phyloP scores from a whole-genome alignment of 495 filamentous ascomycete species.

The Extremus antarcticus region DNA sequence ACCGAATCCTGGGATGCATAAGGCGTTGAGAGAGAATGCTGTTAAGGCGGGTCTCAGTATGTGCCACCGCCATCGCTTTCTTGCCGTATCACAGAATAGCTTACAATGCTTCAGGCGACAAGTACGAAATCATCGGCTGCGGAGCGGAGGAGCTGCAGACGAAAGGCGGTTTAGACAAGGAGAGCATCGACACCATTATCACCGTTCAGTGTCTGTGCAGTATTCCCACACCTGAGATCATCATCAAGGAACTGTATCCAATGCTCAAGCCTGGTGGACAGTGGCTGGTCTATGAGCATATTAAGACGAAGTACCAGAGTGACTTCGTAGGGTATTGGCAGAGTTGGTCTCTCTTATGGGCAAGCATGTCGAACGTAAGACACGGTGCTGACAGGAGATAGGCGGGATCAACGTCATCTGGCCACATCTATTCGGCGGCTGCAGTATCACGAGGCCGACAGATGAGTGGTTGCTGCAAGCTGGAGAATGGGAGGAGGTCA shows the following conservation, averaged over 20 bases:
- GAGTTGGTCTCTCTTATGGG: constrained; percentile 3
- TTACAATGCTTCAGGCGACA: constrained; percentile 23
- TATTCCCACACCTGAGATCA: constrained; percentile 50
- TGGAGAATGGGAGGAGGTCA: constrained; percentile 19
- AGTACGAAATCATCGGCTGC: constrained; percentile 54
- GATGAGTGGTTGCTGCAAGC: constrained; percentile 19
- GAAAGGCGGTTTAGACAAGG: constrained; percentile 37
- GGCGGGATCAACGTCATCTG: constrained; percentile 15
- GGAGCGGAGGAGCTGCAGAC: constrained; percentile 46
- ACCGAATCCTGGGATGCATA: constrained; percentile 50
- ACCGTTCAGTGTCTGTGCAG: constrained; percentile 62
- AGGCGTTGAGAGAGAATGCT: constrained; percentile 36
- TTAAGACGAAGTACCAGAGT: constrained; percentile 27
- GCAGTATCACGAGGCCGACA: constrained; percentile 15
- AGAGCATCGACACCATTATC: constrained; percentile 55
- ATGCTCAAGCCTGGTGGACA: constrained; percentile 55
- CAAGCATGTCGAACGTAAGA: background rate
- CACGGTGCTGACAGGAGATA: background rate
- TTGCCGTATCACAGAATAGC: background rate
- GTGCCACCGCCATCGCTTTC: background rate
- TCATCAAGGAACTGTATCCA: constrained; percentile 47
- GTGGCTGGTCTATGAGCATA: constrained; percentile 65
- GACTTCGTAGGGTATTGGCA: constrained; percentile 19
- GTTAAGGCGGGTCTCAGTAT: constrained; percentile 36
- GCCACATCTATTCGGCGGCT: constrained; percentile 18